phyloP scores from a whole-genome alignment of 139 green algal genomes.

The Tetraselmis chui region DNA sequence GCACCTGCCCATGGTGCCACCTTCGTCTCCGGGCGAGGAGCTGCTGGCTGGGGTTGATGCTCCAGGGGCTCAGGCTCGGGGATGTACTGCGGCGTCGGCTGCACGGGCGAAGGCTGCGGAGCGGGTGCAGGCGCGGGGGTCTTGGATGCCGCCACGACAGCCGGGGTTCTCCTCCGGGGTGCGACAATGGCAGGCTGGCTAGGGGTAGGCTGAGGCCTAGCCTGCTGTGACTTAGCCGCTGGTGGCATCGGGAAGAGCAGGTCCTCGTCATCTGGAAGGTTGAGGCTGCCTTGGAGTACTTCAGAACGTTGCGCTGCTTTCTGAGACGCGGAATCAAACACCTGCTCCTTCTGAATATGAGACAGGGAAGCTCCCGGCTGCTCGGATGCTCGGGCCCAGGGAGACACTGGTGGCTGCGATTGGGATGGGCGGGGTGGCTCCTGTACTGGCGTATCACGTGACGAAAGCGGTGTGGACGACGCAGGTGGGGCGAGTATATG shows the following conservation, averaged over 20 bases:
- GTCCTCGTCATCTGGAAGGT: background rate
- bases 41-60: background rate
- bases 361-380: constrained; percentile 6
- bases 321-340: constrained; percentile 13
- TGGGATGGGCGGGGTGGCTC: too few relatives aligned
- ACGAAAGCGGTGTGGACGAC: too few relatives aligned
- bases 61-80: background rate
- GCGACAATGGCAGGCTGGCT: background rate
- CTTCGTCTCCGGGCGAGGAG: constrained; percentile 27
- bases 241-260: background rate
- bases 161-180: background rate
- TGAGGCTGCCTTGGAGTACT: too few relatives aligned
- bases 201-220: background rate
- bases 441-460: too few relatives aligned
- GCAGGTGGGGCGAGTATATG: too few relatives aligned
- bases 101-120: too few relatives aligned
- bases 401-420: background rate
- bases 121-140: too few relatives aligned
- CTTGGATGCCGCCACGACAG: background rate
- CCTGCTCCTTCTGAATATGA: constrained; percentile 26
- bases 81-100: background rate
- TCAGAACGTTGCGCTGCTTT: too few relatives aligned
- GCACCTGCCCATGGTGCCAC: constrained; percentile 52
- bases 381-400: background rate
- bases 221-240: too few relatives aligned